Evolutionary conservation across 2,329 filamentous ascomycete genomes (phyloP).

Genomic region (Dichotomopilus funicola): DNA sequence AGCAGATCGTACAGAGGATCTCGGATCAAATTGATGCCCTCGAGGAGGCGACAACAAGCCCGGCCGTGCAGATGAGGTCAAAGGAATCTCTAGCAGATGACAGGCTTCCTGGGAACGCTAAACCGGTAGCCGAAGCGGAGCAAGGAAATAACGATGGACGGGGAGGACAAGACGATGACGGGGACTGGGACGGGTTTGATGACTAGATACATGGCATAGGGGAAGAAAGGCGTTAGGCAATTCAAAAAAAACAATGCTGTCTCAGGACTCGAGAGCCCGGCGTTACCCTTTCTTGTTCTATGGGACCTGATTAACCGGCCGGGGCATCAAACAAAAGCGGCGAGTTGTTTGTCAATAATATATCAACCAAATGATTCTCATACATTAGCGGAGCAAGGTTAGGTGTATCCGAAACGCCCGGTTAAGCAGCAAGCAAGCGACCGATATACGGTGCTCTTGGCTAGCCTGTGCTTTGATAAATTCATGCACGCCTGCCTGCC

Average conservation of each 20-base stretch:
- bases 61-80: conserved; percentile 64
- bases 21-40: conserved; percentile 51
- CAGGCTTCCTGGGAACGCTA: conserved; percentile 58
- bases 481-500: too few relatives aligned
- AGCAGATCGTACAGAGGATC: conserved; percentile 45
- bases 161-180: conserved; percentile 8
- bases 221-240: not conserved
- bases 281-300: too few relatives aligned
- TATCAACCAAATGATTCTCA: too few relatives aligned
- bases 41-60: conserved; percentile 54
- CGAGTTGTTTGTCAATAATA: too few relatives aligned
- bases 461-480: too few relatives aligned
- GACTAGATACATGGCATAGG: conserved; percentile 10
- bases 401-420: too few relatives aligned
- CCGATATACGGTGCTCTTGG: too few relatives aligned
- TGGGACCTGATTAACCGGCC: too few relatives aligned
- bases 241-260: not conserved
- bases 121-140: conserved; percentile 28
- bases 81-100: conserved; percentile 67
- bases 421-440: too few relatives aligned
- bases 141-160: conserved; percentile 5
- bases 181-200: conserved; percentile 22
- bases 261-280: too few relatives aligned
- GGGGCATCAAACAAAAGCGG: too few relatives aligned
- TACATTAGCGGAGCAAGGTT: too few relatives aligned